Evolutionary conservation across 2,329 filamentous ascomycete genomes (phyloP), one percentile per base, ranked within the genome.

Genomic region (Tolypocladium guangdongense): DNA sequence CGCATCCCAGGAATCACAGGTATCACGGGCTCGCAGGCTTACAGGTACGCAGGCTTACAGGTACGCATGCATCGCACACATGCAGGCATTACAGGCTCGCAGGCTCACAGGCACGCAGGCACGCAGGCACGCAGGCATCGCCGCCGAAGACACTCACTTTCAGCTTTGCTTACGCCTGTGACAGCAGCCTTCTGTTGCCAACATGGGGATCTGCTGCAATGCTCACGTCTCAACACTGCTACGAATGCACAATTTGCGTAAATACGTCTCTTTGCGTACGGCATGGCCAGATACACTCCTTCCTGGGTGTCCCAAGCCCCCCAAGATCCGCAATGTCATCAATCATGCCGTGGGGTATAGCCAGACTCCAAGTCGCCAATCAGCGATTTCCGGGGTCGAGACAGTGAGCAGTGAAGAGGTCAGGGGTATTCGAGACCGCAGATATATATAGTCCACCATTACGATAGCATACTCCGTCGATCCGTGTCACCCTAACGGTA

Each of bases 281-380:
- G 53, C 55, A 60, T 62, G 55, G 51, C 59, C 58, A 59, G 56
- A 60, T 60, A 58, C 58, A 62, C 58, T 58, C 54, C 56, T 54
- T 56, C 53, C 46, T 57, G 57, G 54, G 56, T 56, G 54, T 57
- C 51, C 54, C 57, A 49, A 52, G 49, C 53, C 57, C 56, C 53
- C 52, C 49, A 54, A 53, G 52, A 46, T 55, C 53, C 55, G 52
- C 53, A 51, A 53, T 53, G 50, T 57, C 56, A 54, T 58, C 56
- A 56, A 56, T 58, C 60, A 61, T 58, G 57, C 55, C 56, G 55
- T 52, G 52, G 54, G 54, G 54, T 60, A 58, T 57, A 55, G 55
- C 57, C 49, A 47, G 30, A 56, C 49, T 52, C 49, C 50, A 45
- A 52, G 18, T 50, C 50, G 49, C 52, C 35, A 38, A 35, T 39